Evolutionary conservation across 1,284 basidiomycete genomes (phyloP), one percentile per base, ranked within the genome.

Genomic region (Butyriboletus regius): DNA sequence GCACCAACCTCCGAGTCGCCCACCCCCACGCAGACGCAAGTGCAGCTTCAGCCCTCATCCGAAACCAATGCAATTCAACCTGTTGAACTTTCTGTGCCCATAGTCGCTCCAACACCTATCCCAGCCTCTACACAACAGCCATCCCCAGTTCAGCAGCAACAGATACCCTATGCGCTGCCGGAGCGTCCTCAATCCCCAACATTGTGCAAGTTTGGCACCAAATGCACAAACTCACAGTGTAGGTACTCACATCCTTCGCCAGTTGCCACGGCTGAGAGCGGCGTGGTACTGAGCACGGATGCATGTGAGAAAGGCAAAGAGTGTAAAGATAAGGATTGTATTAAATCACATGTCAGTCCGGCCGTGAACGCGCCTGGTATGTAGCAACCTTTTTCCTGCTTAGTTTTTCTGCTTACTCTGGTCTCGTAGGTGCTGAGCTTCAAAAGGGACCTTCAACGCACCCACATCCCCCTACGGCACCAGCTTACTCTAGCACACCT

Each of bases 201-300:
- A 0, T 72, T 97, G 18, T 97, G 93, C 80, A 94, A 94, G 71
- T 96, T 87, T 59, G 82, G 78, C 7, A 75, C 85, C 20, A 93
- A 92, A 58, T 97, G 93, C 69, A 87, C 84, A 45, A 94, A 95
- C 67, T 75, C 87, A 0, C 74, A 83, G 45, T 97, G 93, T 67
- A 77, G 84, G 17, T 96, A 82, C 69, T 89, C 88, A 10, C 93
- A 97, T 67, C 91, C 93, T 4, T 91, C 88, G 6, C 92, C 93
- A 14, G 89, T 91, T 1, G 91, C 93, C 3, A 93, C 92, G 26
- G 74, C 82, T 13, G 90, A 94, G 70, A 90, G 86, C 63, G 93
- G 92, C n/a, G 79, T 97, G 57, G 93, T 96, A 2, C 73, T 96
- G 51, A 91, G 87, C 60, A 91, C 88, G 54, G 93, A 95, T 55